Evolutionary conservation across 177 flowering plant genomes (phyloP).

Genomic region (Vitis hybrid): DNA sequence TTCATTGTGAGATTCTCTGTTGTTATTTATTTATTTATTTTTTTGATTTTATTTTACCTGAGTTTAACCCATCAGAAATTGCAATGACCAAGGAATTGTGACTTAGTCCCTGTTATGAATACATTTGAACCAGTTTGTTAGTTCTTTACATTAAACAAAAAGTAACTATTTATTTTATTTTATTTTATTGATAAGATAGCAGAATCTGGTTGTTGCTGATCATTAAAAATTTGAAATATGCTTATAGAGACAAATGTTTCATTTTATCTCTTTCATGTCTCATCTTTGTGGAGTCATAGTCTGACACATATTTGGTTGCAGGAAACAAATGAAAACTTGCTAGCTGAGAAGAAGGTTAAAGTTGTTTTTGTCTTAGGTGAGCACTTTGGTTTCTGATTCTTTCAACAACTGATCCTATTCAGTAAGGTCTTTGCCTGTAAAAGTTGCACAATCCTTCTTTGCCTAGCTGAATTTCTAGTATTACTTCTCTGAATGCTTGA

Average conservation of each 20-base stretch:
- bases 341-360: constrained; percentile 44
- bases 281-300: not conserved
- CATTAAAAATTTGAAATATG: not conserved
- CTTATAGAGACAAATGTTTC: not conserved
- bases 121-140: not conserved
- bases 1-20: not conserved
- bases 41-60: no score
- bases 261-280: not conserved
- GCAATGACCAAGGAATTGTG: not conserved
- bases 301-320: constrained; percentile 17
- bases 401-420: not conserved
- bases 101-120: not conserved
- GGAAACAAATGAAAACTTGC: constrained; percentile 44
- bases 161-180: no score
- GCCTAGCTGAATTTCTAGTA: no score
- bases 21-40: not conserved
- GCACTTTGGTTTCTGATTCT: constrained; percentile 11
- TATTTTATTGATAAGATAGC: not conserved
- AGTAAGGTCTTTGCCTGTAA: not conserved
- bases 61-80: not conserved
- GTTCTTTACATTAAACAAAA: not conserved
- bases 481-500: no score
- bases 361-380: constrained; percentile 69
- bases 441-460: no score
- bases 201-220: not conserved